Conservation (phyloP, 176 grass and related monocot genomes). For the Poa annua region DNA sequence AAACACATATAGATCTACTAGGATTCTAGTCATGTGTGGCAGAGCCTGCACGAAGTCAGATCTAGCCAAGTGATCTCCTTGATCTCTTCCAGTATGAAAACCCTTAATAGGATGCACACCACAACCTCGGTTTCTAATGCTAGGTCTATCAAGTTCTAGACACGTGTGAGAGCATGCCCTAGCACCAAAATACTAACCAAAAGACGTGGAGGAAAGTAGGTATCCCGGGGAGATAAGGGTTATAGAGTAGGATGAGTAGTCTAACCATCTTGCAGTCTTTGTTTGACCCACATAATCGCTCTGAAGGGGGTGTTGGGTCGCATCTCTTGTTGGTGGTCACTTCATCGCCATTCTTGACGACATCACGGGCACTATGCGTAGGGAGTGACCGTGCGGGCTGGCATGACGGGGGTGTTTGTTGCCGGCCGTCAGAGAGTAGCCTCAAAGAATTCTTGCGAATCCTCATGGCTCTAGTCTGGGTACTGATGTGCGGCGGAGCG, state of each 20-base stretch:
- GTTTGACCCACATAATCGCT: neutral
- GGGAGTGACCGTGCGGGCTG: neutral
- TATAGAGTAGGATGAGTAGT: neutral
- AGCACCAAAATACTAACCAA: neutral
- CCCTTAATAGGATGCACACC: too few species aligned
- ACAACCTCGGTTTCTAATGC: neutral
- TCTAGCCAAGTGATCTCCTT: neutral
- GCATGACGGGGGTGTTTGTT: neutral
- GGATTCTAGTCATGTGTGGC: neutral
- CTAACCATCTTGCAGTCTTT: neutral
- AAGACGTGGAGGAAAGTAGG: neutral
- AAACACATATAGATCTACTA: neutral
- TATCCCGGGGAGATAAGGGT: too few species aligned
- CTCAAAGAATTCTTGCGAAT: slow-evolving; percentile 11
- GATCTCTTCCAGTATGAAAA: neutral
- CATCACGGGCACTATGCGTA: neutral
- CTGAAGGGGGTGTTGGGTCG: neutral
- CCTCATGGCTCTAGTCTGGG: neutral
- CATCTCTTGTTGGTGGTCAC: neutral
- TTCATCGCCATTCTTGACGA: neutral
- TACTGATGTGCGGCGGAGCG: neutral
- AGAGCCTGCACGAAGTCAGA: neutral
- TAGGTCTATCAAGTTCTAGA: neutral
- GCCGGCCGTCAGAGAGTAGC: neutral
- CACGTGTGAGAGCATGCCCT: too few species aligned